These are phyloP conservation scores for Trametes pubescens DNA, from an alignment of 1,284 basidiomycete species.

Conservation along the genomic window DNA sequence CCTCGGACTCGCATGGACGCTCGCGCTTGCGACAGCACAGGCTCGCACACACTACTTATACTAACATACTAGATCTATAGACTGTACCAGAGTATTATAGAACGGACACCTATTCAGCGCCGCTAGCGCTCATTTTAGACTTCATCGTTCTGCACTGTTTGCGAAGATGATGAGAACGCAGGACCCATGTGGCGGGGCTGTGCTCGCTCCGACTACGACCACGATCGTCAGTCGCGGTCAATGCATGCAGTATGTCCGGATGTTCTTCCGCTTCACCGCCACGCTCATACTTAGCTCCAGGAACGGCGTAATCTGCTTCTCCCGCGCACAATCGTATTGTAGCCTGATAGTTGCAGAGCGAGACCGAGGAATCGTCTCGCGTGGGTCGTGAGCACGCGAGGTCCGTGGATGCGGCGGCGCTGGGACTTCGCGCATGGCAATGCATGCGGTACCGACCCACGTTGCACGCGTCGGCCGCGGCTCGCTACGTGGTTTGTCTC, in stretches of 20 bases:
- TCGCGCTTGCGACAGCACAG: neutral
- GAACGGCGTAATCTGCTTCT: neutral
- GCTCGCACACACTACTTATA: conserved; percentile 2
- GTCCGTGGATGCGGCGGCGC: neutral
- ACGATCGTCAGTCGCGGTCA: neutral
- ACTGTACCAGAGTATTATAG: conserved; percentile 5
- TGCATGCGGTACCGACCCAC: neutral
- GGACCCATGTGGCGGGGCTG: neutral
- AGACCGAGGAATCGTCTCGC: neutral
- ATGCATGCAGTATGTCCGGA: neutral
- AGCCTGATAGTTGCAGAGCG: neutral
- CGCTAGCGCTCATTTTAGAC: neutral
- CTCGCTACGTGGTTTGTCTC: neutral
- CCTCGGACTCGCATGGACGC: conserved; percentile 1
- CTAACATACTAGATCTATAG: neutral
- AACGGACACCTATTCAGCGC: conserved; percentile 1
- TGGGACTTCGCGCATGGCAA: neutral
- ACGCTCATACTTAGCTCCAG: neutral
- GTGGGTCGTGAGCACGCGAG: neutral
- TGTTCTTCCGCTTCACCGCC: neutral
- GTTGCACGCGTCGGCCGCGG: neutral
- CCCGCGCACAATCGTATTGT: neutral
- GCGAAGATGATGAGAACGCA: neutral
- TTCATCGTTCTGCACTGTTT: neutral
- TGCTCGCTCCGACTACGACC: neutral